Evolutionary conservation across 306 rosid genomes (phyloP), one percentile per base, ranked within the genome.

Genomic region (Fragaria vesca): DNA sequence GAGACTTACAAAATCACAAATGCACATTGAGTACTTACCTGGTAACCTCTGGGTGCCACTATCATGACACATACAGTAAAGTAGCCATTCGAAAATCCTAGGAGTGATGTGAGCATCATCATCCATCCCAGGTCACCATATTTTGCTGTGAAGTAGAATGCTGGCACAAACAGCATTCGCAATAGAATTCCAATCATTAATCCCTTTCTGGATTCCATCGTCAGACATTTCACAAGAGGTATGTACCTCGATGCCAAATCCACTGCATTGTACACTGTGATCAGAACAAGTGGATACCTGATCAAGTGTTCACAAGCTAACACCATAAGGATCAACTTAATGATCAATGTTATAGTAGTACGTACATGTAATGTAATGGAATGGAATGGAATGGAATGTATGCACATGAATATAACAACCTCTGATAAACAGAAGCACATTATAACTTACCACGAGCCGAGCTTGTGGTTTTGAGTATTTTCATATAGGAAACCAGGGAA

Each of bases 41-140:
- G 91, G 86, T 88, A 93, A 55, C 93, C 91, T 76, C 83, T 90
- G 8, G 98, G 97, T 73, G 93, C 96, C 8, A 83, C 83, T 0
- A 90, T 91, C 61, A 91, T 87, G 60, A 91, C 86, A 85, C 96
- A 93, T 1, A 93, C 98, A 7, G 90, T 90, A 70, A 90, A 91
- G 73, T 93, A 83, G 54, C 98, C 97, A 77, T 90, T 93, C 76
- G 93, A 83, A 34, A 91, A 78, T 72, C 93, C 93, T 51, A 51
- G 57, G 70, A 93, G 79, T 20, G 93, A 87, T 8, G 78, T 75
- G 54, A 90, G 95, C 46, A 89, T 10, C 63, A 94, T 88, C 97
- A 92, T 89, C 90, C 95, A 90, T 51, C 97, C 97, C 66, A 92
- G 90, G 43, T 89, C 95, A 34, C 89, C 97, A 50, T 89, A 92